Conservation (phyloP, 2,329 filamentous ascomycete genomes). For the Orbilia blumenaviensis region DNA sequence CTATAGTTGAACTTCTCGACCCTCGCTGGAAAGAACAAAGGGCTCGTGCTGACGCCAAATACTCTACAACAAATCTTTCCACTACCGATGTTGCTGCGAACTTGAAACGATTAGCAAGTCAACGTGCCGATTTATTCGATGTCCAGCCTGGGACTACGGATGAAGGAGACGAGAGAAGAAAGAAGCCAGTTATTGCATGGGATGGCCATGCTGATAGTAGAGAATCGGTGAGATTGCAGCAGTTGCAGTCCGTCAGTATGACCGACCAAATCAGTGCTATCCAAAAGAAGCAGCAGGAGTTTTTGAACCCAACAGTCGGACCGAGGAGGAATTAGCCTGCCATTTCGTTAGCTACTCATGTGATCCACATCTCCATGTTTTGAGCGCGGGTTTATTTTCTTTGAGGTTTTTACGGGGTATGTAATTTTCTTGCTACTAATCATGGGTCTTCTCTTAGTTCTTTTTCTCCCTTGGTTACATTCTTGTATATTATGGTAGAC, state of each 20-base stretch:
- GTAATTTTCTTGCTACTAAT: neutral
- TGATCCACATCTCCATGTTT: neutral
- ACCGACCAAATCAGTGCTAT: conserved; percentile 83
- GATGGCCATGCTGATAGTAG: conserved; percentile 73
- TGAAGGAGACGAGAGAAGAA: conserved; percentile 69
- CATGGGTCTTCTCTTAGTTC: neutral
- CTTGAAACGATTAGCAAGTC: conserved; percentile 90
- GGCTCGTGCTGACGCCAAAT: conserved; percentile 84
- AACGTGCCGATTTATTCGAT: conserved; percentile 88
- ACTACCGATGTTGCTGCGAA: conserved; percentile 91
- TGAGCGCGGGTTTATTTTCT: neutral
- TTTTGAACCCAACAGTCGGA: conserved; percentile 57
- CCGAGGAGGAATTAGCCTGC: conserved; percentile 53
- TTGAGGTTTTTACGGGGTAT: conserved; percentile 27
- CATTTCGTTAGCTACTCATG: neutral
- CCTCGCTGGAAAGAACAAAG: conserved; percentile 96
- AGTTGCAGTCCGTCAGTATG: conserved; percentile 76
- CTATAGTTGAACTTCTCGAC: conserved; percentile 81
- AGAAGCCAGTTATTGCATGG: conserved; percentile 70
- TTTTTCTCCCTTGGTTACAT: conserved; percentile 11
- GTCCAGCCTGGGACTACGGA: conserved; percentile 65
- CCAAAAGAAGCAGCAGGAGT: conserved; percentile 67
- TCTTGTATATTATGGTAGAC: conserved; percentile 48
- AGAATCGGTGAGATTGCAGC: conserved; percentile 65
- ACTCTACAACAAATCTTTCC: conserved; percentile 83